These are phyloP conservation scores for Rhodamnia rubescens DNA, from an alignment of 345 rosid genomes.

Conservation along the genomic window DNA sequence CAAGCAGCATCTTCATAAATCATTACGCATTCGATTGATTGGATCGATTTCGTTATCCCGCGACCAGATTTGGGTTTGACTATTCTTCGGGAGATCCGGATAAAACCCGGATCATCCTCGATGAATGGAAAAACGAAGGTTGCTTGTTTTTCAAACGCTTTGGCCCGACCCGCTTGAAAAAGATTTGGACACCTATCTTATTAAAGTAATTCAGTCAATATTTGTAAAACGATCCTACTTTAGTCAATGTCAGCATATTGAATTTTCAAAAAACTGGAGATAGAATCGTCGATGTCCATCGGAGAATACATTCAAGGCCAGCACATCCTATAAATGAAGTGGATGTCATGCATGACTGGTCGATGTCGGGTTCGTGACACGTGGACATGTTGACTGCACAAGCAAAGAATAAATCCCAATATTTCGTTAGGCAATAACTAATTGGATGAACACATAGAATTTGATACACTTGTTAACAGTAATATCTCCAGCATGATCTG, in stretches of 20 bases:
- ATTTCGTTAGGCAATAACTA: neutral
- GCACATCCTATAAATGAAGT: neutral
- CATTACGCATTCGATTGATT: neutral
- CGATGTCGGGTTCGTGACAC: neutral
- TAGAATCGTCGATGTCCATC: neutral
- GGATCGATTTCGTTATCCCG: neutral
- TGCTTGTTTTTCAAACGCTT: neutral
- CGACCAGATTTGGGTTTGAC: neutral
- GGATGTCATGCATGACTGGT: neutral
- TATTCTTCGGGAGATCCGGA: neutral
- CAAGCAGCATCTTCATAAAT: too few species aligned
- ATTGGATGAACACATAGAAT: neutral
- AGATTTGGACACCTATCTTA: neutral
- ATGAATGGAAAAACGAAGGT: neutral
- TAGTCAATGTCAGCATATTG: neutral
- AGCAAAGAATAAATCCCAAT: neutral
- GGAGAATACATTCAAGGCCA: fast-evolving
- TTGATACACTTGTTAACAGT: neutral
- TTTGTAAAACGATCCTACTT: neutral
- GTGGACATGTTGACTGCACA: neutral
- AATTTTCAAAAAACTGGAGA: neutral
- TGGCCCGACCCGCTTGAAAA: neutral
- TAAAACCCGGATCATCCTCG: neutral
- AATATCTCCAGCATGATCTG: neutral
- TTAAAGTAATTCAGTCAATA: neutral